Percentiles rank a stretch among this genome's conserved stretches.
Evolutionary conservation across 768 basidiomycete species (phyloP).

Genomic region (Psilocybe cubensis): DNA sequence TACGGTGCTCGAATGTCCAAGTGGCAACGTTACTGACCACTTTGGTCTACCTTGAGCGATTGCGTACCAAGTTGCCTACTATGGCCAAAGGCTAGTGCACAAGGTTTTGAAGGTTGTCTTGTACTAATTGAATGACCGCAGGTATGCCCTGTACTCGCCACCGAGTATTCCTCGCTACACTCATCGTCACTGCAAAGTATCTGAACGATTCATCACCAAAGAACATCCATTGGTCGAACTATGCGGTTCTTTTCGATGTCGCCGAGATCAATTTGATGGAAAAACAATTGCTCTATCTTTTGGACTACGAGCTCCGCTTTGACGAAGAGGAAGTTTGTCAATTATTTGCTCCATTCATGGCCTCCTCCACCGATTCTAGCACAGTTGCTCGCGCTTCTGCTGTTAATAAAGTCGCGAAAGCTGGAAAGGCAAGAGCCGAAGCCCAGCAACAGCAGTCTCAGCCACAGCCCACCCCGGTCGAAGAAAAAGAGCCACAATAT

Average conservation of each 20-base stretch:
- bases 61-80: conserved; percentile 77
- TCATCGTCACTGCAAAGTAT: conserved; percentile 96
- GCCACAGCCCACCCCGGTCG: conserved; percentile 3
- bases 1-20: conserved; percentile 84
- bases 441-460: conserved; percentile 47
- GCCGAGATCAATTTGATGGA: conserved; percentile 95
- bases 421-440: conserved; percentile 55
- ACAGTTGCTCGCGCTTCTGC: conserved; percentile 52
- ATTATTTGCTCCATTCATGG: conserved; percentile 74
- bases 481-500: conserved; percentile 18
- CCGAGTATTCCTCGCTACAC: conserved; percentile 92
- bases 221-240: conserved; percentile 91
- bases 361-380: conserved; percentile 17
- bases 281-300: conserved; percentile 88
- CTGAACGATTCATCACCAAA: conserved; percentile 96
- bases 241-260: conserved; percentile 75
- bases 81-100: conserved; percentile 78
- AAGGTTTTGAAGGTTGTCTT: background rate
- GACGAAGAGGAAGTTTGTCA: conserved; percentile 78
- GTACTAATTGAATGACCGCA: conserved; percentile 36
- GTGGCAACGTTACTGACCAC: conserved; percentile 90
- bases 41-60: conserved; percentile 88
- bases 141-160: conserved; percentile 90
- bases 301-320: conserved; percentile 93
- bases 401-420: conserved; percentile 56